A percentile compares a stretch with the other conserved stretches of the same genome.
Conservation (phyloP, 192 early-diverging fungal genomes). For the Mortierella hygrophila region DNA sequence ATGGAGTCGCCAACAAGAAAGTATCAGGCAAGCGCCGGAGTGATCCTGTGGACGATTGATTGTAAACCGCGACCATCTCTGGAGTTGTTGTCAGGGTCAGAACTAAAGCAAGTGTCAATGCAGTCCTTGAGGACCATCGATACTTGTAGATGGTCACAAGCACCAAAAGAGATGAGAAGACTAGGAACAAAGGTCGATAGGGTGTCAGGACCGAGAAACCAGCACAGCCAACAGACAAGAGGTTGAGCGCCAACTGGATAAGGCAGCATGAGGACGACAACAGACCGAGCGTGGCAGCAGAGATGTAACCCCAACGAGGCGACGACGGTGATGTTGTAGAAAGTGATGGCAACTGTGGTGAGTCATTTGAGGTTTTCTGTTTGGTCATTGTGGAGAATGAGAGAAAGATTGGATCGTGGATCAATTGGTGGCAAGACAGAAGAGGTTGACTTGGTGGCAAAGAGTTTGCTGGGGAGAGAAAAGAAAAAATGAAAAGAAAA, state of each 20-base stretch:
- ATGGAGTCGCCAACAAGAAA: neutral
- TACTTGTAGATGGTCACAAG: conserved; percentile 31
- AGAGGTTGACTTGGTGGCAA: neutral
- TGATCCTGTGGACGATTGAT: conserved; percentile 21
- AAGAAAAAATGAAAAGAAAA: neutral
- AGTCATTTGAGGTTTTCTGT: neutral
- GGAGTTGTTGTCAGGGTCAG: conserved; percentile 55
- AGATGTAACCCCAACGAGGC: conserved; percentile 19
- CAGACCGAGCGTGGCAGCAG: conserved; percentile 48
- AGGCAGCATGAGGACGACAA: conserved; percentile 66
- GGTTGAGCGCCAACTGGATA: conserved; percentile 65
- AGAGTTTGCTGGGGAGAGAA: neutral
- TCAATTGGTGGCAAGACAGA: neutral
- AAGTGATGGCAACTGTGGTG: neutral
- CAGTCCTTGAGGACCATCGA: conserved; percentile 37
- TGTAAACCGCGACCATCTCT: conserved; percentile 58
- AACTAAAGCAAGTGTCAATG: conserved; percentile 20
- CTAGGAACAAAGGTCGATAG: conserved; percentile 55
- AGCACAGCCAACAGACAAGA: conserved; percentile 66
- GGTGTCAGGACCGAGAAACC: conserved; percentile 69
- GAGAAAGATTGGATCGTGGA: neutral
- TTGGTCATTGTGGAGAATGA: neutral
- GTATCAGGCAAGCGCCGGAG: neutral
- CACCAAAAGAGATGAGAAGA: conserved; percentile 41
- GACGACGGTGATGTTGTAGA: conserved; percentile 4